phyloP scores from a whole-genome alignment of 192 early-diverging fungal genomes.

The Pilaira anomala region DNA sequence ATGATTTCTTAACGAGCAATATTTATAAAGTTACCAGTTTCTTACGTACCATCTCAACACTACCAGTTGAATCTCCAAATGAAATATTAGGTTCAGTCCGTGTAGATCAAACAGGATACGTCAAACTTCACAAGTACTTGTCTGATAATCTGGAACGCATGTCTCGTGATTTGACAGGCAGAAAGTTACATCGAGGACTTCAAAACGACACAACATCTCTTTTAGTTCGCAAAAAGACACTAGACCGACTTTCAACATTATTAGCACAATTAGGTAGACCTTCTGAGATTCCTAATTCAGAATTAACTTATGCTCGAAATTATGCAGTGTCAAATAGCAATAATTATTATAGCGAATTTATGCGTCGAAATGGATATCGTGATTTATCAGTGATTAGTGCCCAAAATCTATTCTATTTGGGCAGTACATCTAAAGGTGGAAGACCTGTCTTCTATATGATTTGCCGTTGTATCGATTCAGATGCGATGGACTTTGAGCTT shows the following conservation, averaged over 20 bases:
- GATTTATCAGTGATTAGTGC: constrained; percentile 59
- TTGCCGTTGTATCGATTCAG: constrained; percentile 65
- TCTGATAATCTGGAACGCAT: constrained; percentile 69
- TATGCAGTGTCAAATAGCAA: constrained; percentile 42
- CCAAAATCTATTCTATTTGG: constrained; percentile 74
- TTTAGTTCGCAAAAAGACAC: constrained; percentile 57
- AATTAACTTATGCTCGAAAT: constrained; percentile 32
- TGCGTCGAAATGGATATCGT: constrained; percentile 63
- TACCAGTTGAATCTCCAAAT: background rate
- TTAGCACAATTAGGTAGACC: constrained; percentile 81
- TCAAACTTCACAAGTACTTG: constrained; percentile 56
- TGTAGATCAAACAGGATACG: constrained; percentile 29
- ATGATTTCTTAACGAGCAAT: constrained; percentile 83
- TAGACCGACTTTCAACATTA: constrained; percentile 74
- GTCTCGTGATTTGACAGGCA: constrained; percentile 55
- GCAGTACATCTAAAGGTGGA: constrained; percentile 62
- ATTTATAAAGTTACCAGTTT: constrained; percentile 77
- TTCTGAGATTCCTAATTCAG: constrained; percentile 53
- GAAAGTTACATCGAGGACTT: constrained; percentile 46
- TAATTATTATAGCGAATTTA: constrained; percentile 57
- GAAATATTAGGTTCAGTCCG: background rate
- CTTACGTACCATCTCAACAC: constrained; percentile 69
- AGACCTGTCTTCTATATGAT: constrained; percentile 85
- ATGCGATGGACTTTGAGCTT: constrained; percentile 80
- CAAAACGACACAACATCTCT: constrained; percentile 3